Percentiles rank a stretch among this genome's conserved stretches.
These are phyloP conservation scores for Incumbomyces delicatus DNA, from an alignment of 2,329 filamentous ascomycete genomes.

Conservation along the genomic window DNA sequence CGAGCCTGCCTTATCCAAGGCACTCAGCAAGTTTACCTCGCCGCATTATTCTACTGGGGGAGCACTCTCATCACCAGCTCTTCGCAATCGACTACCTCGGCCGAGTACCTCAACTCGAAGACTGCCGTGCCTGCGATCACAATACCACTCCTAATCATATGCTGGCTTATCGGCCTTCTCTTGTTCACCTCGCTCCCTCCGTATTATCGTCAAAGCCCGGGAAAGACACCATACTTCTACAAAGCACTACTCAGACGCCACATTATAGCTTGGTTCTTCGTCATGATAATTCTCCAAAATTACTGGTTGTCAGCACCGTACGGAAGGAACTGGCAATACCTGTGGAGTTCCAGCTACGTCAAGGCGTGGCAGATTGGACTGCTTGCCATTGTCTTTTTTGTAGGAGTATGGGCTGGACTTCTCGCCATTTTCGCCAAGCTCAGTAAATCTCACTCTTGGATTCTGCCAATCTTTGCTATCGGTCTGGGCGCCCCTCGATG, in stretches of 20 bases:
- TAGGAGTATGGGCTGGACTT: conserved; percentile 34
- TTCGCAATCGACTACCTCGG: conserved; percentile 28
- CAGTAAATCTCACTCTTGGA: conserved; percentile 45
- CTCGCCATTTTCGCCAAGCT: conserved; percentile 40
- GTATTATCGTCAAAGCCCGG: conserved; percentile 50
- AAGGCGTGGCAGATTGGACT: conserved; percentile 40
- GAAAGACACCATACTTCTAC: conserved; percentile 49
- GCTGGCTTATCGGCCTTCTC: conserved; percentile 40
- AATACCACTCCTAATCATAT: conserved; percentile 40
- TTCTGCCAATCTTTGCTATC: conserved; percentile 50
- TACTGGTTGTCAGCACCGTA: conserved; percentile 52
- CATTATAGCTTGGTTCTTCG: conserved; percentile 28
- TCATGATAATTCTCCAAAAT: conserved; percentile 42
- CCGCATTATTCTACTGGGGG: conserved; percentile 51
- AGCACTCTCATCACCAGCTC: conserved; percentile 32
- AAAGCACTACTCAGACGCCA: conserved; percentile 45
- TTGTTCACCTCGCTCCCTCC: conserved; percentile 46
- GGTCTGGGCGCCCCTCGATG: conserved; percentile 48
- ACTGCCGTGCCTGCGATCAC: conserved; percentile 22
- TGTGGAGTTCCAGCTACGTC: conserved; percentile 42
- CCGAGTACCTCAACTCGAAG: background rate
- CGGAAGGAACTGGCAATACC: conserved; percentile 50
- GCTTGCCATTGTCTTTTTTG: conserved; percentile 27
- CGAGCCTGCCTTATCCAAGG: conserved; percentile 50
- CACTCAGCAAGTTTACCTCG: conserved; percentile 48